These are phyloP conservation scores for Centaurea solstitialis DNA, from an alignment of 129 eudicot genomes.

Conservation along the genomic window DNA sequence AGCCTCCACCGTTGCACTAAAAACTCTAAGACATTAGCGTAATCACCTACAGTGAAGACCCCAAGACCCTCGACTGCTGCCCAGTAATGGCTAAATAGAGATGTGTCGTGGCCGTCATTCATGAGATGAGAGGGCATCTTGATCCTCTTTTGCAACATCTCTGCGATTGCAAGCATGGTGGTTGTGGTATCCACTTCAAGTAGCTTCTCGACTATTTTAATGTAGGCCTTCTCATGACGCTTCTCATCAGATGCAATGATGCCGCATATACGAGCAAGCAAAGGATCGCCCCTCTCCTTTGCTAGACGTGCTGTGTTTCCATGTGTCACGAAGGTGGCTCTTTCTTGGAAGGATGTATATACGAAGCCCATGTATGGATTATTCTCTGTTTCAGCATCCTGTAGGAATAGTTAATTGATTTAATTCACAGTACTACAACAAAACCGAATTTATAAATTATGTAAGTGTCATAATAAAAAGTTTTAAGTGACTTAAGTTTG, in stretches of 20 bases:
- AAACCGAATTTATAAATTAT: too few relatives aligned
- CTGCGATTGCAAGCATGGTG: conserved; percentile 38
- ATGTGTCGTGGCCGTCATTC: conserved; percentile 49
- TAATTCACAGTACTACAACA: too few relatives aligned
- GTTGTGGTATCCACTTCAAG: conserved; percentile 51
- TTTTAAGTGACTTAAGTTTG: too few relatives aligned
- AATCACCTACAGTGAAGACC: conserved; percentile 42
- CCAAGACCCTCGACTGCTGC: conserved; percentile 33
- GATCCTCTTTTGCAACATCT: conserved; percentile 45
- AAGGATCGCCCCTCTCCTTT: conserved; percentile 34
- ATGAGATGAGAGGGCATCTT: conserved; percentile 56
- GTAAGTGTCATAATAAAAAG: too few relatives aligned
- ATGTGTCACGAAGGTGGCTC: conserved; percentile 52
- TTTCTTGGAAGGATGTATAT: conserved; percentile 54
- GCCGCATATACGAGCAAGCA: conserved; percentile 50
- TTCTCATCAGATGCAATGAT: conserved; percentile 60
- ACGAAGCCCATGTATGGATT: conserved; percentile 55
- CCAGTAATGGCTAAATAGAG: conserved; percentile 38
- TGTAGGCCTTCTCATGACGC: conserved; percentile 56
- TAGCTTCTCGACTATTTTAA: conserved; percentile 43
- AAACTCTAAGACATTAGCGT: conserved; percentile 54
- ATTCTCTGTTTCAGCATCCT: conserved; percentile 52
- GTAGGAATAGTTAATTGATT: not conserved
- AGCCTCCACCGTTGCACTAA: conserved; percentile 44
- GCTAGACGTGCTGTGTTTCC: conserved; percentile 52